phyloP scores from a whole-genome alignment of 208 protist genomes.

The Leishmania tropica region DNA sequence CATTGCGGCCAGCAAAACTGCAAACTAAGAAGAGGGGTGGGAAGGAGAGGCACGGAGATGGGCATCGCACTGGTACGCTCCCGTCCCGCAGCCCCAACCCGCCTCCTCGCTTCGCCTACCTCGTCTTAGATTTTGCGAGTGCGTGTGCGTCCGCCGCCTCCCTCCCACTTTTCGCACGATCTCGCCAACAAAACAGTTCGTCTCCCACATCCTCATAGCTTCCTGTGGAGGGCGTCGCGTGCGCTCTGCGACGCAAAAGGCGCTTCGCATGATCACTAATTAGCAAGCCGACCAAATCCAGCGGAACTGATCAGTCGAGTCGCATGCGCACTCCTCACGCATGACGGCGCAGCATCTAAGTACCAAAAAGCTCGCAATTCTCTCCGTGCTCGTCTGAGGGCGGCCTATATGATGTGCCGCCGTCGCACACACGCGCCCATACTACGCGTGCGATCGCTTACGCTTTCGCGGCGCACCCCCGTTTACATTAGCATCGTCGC shows the following conservation, averaged over 20 bases:
- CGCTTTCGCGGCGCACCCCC: constrained; percentile 15
- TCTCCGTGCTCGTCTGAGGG: background rate
- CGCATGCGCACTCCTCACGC: background rate
- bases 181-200: background rate
- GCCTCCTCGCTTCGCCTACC: background rate
- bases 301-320: background rate
- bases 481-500: background rate
- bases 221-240: background rate
- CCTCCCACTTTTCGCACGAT: background rate
- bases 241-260: background rate
- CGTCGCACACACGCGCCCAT: background rate
- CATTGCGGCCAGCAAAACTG: background rate
- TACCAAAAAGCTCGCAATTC: background rate
- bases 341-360: background rate
- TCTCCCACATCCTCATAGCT: background rate
- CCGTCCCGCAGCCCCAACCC: background rate
- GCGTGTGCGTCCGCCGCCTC: too few relatives aligned
- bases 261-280: background rate
- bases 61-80: background rate
- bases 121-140: background rate
- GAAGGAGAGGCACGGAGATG: background rate
- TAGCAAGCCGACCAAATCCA: background rate
- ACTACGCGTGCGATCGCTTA: constrained; percentile 1
- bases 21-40: background rate
- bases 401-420: background rate